phyloP scores from a whole-genome alignment of 2,329 filamentous ascomycete species.

The Penicillium corylophilum region DNA sequence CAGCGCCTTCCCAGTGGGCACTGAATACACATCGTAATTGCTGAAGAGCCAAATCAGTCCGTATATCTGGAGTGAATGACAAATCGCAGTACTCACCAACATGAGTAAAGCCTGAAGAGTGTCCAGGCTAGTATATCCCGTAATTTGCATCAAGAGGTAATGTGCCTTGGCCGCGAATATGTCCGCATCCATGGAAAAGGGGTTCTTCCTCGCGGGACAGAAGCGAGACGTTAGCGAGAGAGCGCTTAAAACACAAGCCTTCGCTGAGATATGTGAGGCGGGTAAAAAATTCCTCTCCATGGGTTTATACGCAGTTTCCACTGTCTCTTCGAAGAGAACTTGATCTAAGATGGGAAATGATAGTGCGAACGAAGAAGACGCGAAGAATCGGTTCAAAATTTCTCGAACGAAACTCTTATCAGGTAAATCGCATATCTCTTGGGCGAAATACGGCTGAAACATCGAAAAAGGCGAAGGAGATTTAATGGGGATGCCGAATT shows the following conservation, averaged over 20 bases:
- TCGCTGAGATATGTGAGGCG: slow-evolving; percentile 5
- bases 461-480: not conserved
- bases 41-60: slow-evolving; percentile 6
- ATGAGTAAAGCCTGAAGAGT: slow-evolving; percentile 14
- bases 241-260: slow-evolving; percentile 11
- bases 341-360: slow-evolving; percentile 13
- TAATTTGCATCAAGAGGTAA: slow-evolving; percentile 3
- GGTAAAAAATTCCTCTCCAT: not conserved
- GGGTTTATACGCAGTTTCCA: slow-evolving; percentile 11
- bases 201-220: not conserved
- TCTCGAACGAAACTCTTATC: slow-evolving; percentile 2
- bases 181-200: slow-evolving; percentile 1
- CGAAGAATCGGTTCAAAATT: slow-evolving; percentile 5
- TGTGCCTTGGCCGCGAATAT: slow-evolving; percentile 7
- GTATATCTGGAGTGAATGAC: not conserved
- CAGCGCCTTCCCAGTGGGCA: slow-evolving; percentile 13
- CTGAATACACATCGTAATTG: slow-evolving; percentile 9
- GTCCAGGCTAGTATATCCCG: slow-evolving; percentile 3
- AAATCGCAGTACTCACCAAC: slow-evolving; percentile 7
- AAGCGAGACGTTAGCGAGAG: slow-evolving; percentile 10
- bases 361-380: slow-evolving; percentile 5
- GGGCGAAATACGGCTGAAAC: not conserved
- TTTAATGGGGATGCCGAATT: slow-evolving; percentile 10
- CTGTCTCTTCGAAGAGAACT: slow-evolving; percentile 5
- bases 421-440: slow-evolving; percentile 6